Base-by-base conservation (phyloP, 2,329 filamentous ascomycete genomes). In the Pseudopyricularia javanii region DNA sequence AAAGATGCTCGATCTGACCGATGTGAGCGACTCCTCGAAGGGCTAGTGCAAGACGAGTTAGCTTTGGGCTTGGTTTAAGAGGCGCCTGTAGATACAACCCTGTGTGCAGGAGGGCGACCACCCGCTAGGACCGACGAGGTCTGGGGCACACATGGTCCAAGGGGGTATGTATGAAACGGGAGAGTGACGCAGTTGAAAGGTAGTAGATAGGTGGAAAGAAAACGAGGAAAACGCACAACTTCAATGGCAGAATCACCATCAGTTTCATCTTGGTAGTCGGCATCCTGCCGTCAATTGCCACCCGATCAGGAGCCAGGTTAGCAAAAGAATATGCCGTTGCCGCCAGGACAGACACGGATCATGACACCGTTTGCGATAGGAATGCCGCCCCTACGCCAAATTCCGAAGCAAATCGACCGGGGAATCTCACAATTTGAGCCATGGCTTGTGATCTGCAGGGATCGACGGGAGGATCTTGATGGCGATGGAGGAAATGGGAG, bases 1-100 rank as follows among this genome's bases (percentile, higher is more conserved):
- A 28, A 59, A 50, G 24, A 61, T 57, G 51, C 59, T 61, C 15
- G 58, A 59, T 20, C 55, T 56, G 3, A 61, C 52, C 17, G 58
- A 61, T 7, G 56, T 54, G 20, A 60, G 54, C 1, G 59, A 61
- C 20, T 58, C 56, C 37, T 51, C 45, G n/a, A 54, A 50, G 6
- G 56, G 53, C 56, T 57, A 43, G 37, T 20, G n/a, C 30, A 2
- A 47, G 28, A 52, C 20, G 37, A 28, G 47, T 45, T 52, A 45
- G 17, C 33, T 26, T 14, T 8, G 24, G 15, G n/a, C n/a, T n/a
- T 15, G 17, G 37, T 47, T 20, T 12, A 47, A n/a, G 33, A 15
- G n/a, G n/a, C n/a, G n/a, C n/a, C n/a, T n/a, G n/a, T n/a, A n/a
- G n/a, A n/a, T n/a, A n/a, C n/a, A n/a, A n/a, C n/a, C n/a, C n/a